phyloP scores from a whole-genome alignment of 2,329 filamentous ascomycete genomes.

The Colletotrichum salicis region DNA sequence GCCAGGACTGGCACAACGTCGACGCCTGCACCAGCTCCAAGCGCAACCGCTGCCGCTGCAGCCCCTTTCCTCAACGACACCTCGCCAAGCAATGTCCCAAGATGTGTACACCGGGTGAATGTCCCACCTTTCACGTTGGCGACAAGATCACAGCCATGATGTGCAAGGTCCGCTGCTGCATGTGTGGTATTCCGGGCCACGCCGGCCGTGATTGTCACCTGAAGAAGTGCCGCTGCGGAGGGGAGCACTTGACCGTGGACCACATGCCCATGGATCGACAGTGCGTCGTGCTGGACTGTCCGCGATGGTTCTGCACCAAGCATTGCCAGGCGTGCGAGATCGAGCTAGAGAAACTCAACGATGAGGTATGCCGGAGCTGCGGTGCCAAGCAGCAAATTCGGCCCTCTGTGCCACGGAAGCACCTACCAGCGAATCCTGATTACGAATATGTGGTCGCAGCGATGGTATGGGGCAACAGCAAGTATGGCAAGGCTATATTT shows the following conservation, averaged over 20 bases:
- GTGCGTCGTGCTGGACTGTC: conserved; percentile 9
- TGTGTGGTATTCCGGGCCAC: conserved; percentile 53
- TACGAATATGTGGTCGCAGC: conserved; percentile 3
- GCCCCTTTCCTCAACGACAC: conserved; percentile 51
- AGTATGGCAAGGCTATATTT: conserved; percentile 6
- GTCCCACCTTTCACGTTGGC: conserved; percentile 39
- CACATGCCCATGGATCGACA: conserved; percentile 7
- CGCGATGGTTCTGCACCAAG: conserved; percentile 17
- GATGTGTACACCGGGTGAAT: conserved; percentile 45
- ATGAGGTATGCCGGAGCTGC: conserved; percentile 1
- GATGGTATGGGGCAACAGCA: conserved; percentile 3
- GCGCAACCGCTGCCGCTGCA: conserved; percentile 52
- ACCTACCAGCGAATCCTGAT: background rate
- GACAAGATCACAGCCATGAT: conserved; percentile 49
- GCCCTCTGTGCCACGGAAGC: background rate
- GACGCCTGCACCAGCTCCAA: conserved; percentile 43
- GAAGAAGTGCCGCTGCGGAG: conserved; percentile 49
- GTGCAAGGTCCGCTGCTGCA: conserved; percentile 51
- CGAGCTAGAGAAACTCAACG: background rate
- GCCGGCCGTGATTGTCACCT: conserved; percentile 48
- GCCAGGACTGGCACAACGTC: conserved; percentile 43
- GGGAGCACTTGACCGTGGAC: conserved; percentile 43
- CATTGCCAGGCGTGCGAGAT: conserved; percentile 26
- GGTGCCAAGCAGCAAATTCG: background rate
- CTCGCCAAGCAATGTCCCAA: conserved; percentile 45